Percentiles rank a stretch among this genome's conserved stretches.
phyloP scores from a whole-genome alignment of 2,329 filamentous ascomycete species.

The Calonectria montana region DNA sequence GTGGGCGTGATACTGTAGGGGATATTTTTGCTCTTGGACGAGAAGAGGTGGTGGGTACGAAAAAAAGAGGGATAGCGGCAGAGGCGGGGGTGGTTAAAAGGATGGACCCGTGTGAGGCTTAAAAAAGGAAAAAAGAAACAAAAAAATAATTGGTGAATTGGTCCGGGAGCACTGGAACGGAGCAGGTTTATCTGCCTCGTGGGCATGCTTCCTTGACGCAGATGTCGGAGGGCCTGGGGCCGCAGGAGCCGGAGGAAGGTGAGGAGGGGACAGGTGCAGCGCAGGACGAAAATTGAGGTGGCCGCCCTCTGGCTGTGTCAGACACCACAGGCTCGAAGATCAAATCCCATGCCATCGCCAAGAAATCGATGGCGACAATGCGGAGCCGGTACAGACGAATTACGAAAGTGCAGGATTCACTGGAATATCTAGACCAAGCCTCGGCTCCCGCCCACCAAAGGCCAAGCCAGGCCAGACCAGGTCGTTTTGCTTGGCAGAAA shows the following conservation, averaged over 20 bases:
- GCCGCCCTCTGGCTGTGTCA: background rate
- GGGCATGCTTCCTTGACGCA: background rate
- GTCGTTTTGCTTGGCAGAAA: constrained; percentile 1
- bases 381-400: background rate
- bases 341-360: constrained; percentile 5
- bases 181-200: background rate
- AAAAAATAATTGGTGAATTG: background rate
- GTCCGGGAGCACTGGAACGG: background rate
- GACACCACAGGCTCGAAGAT: background rate
- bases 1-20: background rate
- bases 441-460: background rate
- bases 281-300: background rate
- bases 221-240: background rate
- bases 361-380: constrained; percentile 8
- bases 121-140: background rate
- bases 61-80: constrained; percentile 5
- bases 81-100: background rate
- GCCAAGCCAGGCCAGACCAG: constrained; percentile 1
- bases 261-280: background rate
- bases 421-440: background rate
- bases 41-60: background rate
- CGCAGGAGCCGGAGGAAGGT: background rate
- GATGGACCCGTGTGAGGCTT: constrained; percentile 3
- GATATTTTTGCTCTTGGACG: constrained; percentile 7
- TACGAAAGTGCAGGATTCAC: background rate